These are phyloP conservation scores for Aspergillus pseudotamarii DNA, from an alignment of 2,329 filamentous ascomycete species.

Conservation along the genomic window DNA sequence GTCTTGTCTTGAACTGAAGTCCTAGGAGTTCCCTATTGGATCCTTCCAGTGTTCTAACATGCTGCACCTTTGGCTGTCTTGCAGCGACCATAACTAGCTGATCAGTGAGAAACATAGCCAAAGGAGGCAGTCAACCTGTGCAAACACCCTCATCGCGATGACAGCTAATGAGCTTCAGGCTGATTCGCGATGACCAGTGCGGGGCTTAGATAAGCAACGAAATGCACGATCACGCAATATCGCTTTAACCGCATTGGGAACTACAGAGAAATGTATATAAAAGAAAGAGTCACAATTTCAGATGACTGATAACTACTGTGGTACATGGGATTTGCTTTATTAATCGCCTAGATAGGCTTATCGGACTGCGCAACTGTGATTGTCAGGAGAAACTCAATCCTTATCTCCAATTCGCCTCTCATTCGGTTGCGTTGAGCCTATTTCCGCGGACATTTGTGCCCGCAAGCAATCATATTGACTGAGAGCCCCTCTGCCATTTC, in stretches of 20 bases:
- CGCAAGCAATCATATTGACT: constrained; percentile 11
- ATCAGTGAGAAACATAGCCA: background rate
- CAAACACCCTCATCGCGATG: background rate
- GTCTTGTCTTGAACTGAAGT: too few relatives aligned
- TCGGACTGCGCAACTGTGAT: constrained; percentile 13
- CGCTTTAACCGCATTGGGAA: constrained; percentile 31
- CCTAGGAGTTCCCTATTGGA: background rate
- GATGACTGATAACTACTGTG: background rate
- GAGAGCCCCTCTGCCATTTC: background rate
- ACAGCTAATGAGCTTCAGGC: background rate
- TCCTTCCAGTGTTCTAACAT: background rate
- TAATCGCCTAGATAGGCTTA: constrained; percentile 22
- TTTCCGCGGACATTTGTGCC: constrained; percentile 25
- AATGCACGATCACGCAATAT: constrained; percentile 33
- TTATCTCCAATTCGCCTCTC: constrained; percentile 23
- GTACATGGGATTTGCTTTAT: constrained; percentile 10
- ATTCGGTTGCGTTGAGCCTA: constrained; percentile 17
- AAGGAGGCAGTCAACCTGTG: background rate
- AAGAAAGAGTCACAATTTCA: constrained; percentile 10
- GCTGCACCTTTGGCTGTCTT: background rate
- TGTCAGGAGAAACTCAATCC: constrained; percentile 11
- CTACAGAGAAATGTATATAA: constrained; percentile 28
- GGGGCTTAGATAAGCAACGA: constrained; percentile 24
- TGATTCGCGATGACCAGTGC: background rate
- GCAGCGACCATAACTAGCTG: background rate